phyloP scores from a whole-genome alignment of 768 basidiomycete species.

The Boletus pseudopeckii region DNA sequence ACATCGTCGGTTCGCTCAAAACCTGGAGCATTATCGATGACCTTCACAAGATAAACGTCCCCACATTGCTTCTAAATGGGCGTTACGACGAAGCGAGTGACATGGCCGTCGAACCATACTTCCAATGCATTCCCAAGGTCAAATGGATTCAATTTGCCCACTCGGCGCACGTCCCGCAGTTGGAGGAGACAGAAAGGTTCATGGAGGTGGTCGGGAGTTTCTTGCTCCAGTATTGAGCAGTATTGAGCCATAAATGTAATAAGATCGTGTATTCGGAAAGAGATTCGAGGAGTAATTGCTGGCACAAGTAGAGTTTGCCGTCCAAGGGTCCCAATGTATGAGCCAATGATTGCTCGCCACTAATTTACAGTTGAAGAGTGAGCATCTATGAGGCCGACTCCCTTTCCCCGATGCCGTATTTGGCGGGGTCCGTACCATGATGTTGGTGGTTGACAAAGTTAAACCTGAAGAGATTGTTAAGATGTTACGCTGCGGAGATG shows the following conservation, averaged over 20 bases:
- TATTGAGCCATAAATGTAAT: not conserved
- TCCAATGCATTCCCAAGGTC: slow-evolving; percentile 30
- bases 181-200: slow-evolving; percentile 37
- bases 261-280: not conserved
- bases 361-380: slow-evolving; percentile 6
- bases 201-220: slow-evolving; percentile 33
- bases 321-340: not conserved
- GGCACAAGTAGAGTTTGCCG: not conserved
- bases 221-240: slow-evolving; percentile 19
- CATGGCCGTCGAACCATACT: slow-evolving; percentile 32
- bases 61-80: slow-evolving; percentile 37
- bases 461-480: slow-evolving; percentile 56
- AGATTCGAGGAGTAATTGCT: not conserved
- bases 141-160: slow-evolving; percentile 37
- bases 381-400: slow-evolving; percentile 23
- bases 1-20: slow-evolving; percentile 32
- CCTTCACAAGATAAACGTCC: slow-evolving; percentile 31
- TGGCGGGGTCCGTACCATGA: slow-evolving; percentile 82
- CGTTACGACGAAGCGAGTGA: slow-evolving; percentile 37
- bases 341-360: not conserved
- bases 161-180: slow-evolving; percentile 36
- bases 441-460: slow-evolving; percentile 90
- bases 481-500: not conserved
- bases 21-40: slow-evolving; percentile 35
- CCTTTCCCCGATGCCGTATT: slow-evolving; percentile 53